Base-by-base conservation (phyloP, 768 basidiomycete species). In the Serpula lacrymans region DNA sequence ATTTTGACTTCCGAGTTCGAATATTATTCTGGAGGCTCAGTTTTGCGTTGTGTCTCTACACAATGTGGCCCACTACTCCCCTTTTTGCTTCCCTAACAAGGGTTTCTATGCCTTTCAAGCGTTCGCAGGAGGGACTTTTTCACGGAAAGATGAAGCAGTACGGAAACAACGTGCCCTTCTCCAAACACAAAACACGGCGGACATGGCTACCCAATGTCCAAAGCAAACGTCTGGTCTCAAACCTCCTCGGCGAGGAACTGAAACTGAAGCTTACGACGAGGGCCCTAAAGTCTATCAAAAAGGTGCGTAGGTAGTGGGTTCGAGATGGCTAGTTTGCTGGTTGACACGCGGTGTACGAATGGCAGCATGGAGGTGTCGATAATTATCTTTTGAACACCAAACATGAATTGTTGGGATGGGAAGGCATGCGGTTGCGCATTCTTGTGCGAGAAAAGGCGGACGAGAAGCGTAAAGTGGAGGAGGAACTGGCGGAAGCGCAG, bases 141-240 rank as follows among this genome's bases (percentile, higher is more conserved):
- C 87, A 90, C 40, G 89, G 89, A 12, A 84, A 82, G 58, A 77
- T 68, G 40, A 88, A 82, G 52, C 82, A 81, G 53, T 80, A 80
- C 49, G 91, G 91, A 18, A 92, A 93, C 71, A 92, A 84, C 55
- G 88, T 93, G 34, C 89, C 91, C 0, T 84, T 89, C 62, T 92
- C 90, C 17, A 83, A 84, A 58, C 77, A 84, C 59, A 93, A 92
- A 68, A 92, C 92, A 18, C 82, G 86, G 36, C 72, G 91, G 28
- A 76, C 84, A 31, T 94, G 91, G 91, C 69, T 90, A 9, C 91
- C 91, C 25, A 94, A 94, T 62, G 74, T 91, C 17, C 89, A 92
- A 50, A 67, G 69, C 37, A 91, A 92, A 62, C 76, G 80, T 2
- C 51, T 92, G 32, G 74, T 67, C 48, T 90, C 86, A 10, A 82